Conservation (phyloP, 78 protist genomes). For the Chrysochromulina parva region DNA sequence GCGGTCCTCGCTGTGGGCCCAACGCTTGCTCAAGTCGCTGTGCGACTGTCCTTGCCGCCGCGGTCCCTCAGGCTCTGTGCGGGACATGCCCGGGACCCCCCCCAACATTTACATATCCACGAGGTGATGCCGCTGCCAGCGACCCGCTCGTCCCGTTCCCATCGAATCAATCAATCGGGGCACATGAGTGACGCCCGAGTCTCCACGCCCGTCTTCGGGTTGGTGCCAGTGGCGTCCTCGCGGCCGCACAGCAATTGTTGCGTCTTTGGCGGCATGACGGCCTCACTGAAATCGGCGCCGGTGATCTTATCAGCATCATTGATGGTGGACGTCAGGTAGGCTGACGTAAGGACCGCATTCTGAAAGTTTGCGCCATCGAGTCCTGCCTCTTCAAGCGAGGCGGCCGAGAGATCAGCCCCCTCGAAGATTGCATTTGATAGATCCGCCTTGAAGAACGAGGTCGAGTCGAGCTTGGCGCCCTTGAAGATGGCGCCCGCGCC, state of each 20-base stretch:
- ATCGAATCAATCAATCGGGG: too few relatives aligned
- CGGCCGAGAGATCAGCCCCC: not conserved
- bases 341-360: not conserved
- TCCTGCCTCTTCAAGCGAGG: not conserved
- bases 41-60: too few relatives aligned
- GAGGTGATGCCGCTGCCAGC: too few relatives aligned
- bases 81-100: too few relatives aligned
- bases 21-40: too few relatives aligned
- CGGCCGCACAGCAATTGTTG: not conserved
- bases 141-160: too few relatives aligned
- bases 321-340: not conserved
- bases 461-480: not conserved
- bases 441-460: slow-evolving; percentile 31
- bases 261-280: not conserved
- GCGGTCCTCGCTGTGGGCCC: too few relatives aligned
- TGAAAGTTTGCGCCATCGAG: not conserved
- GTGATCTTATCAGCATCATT: not conserved
- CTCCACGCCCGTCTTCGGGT: not conserved
- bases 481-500: not conserved
- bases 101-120: too few relatives aligned
- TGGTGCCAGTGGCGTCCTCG: not conserved
- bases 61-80: too few relatives aligned
- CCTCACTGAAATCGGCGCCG: slow-evolving; percentile 8
- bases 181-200: slow-evolving; percentile 6
- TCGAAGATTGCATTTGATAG: not conserved